These are phyloP conservation scores for Eutrema japonicum DNA, from an alignment of 345 rosid genomes.

Conservation along the genomic window DNA sequence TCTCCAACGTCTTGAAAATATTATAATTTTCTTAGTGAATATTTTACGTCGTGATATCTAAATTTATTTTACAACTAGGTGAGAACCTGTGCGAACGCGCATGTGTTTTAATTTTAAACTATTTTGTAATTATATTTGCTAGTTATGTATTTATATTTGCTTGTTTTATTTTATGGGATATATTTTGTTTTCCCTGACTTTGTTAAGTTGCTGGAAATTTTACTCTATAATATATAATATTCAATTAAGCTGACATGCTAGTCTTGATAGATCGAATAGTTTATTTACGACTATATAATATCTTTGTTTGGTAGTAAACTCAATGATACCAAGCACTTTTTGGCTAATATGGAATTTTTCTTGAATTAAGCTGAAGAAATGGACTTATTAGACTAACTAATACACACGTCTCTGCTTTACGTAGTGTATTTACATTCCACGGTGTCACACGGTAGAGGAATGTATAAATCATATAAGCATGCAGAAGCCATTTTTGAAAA, in stretches of 20 bases:
- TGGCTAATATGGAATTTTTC: slow-evolving; percentile 92
- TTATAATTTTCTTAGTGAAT: not conserved
- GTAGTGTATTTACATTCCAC: not conserved
- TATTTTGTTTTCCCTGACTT: too few species aligned
- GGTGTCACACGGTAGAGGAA: not conserved
- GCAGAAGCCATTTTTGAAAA: not conserved
- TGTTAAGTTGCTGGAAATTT: too few species aligned
- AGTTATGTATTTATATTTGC: too few species aligned
- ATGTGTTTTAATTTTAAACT: too few species aligned
- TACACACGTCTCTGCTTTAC: not conserved
- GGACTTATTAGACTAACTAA: not conserved
- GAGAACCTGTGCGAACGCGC: too few species aligned
- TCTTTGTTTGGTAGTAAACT: too few species aligned
- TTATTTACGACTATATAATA: too few species aligned
- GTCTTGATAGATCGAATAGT: too few species aligned
- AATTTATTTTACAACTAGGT: not conserved
- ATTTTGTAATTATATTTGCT: too few species aligned
- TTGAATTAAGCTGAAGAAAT: slow-evolving; percentile 45
- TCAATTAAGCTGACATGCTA: too few species aligned
- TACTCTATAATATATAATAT: too few species aligned
- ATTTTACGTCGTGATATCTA: not conserved
- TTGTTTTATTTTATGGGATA: too few species aligned
- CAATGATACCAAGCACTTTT: slow-evolving; percentile 68
- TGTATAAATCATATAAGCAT: not conserved
- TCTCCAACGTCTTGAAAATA: not conserved